A percentile compares a stretch with the other conserved stretches of the same genome.
Evolutionary conservation across 1,139 yeast genomes (phyloP).

Genomic region (Yamadazyma atlantica): DNA sequence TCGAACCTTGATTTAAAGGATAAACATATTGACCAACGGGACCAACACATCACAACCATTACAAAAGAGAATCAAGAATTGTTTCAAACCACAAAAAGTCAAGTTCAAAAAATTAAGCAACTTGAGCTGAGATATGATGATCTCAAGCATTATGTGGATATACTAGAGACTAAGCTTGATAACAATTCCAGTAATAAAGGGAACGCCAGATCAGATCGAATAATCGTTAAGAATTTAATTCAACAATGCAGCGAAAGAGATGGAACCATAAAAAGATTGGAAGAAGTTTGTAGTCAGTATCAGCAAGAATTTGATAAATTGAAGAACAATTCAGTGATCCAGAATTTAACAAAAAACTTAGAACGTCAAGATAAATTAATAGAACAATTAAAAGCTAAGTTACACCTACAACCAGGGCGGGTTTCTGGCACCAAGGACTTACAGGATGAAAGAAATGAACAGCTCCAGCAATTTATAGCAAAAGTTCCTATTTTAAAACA

Average conservation of each 20-base stretch:
- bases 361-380: slow-evolving; percentile 26
- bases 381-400: slow-evolving; percentile 19
- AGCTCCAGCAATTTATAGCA: slow-evolving; percentile 17
- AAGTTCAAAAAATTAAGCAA: slow-evolving; percentile 13
- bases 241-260: slow-evolving; percentile 21
- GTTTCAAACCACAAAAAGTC: slow-evolving; percentile 9
- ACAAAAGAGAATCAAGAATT: slow-evolving; percentile 15
- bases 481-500: slow-evolving; percentile 36
- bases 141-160: slow-evolving; percentile 20
- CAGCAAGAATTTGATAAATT: slow-evolving; percentile 19
- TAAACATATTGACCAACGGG: slow-evolving; percentile 17
- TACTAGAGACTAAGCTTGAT: slow-evolving; percentile 20
- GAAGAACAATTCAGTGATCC: slow-evolving; percentile 16
- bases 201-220: slow-evolving; percentile 7
- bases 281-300: slow-evolving; percentile 24
- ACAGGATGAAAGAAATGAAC: slow-evolving; percentile 5
- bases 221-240: slow-evolving; percentile 12
- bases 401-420: slow-evolving; percentile 13
- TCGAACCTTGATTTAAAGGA: slow-evolving; percentile 11
- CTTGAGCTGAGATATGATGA: slow-evolving; percentile 20
- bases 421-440: not conserved
- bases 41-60: slow-evolving; percentile 11
- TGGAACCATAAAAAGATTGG: slow-evolving; percentile 19
- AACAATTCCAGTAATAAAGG: slow-evolving; percentile 1
- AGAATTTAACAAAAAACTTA: slow-evolving; percentile 18